These are phyloP conservation scores for Caloboletus inedulis DNA, from an alignment of 1,284 basidiomycete genomes.

Conservation along the genomic window DNA sequence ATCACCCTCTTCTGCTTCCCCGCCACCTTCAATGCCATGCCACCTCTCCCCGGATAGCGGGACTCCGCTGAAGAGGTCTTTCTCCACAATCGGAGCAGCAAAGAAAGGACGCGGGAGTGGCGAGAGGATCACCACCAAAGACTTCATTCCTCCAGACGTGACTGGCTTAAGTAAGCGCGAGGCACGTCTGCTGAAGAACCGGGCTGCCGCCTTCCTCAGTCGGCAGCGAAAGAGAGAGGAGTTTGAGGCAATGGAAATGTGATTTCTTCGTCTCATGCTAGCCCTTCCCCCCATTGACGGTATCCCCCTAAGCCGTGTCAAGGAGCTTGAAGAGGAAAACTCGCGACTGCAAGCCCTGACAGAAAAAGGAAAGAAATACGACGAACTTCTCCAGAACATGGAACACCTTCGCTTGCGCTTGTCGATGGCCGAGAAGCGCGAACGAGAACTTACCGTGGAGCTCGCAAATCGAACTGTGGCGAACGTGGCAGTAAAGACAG, in stretches of 20 bases:
- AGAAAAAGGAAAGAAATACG: conserved; percentile 35
- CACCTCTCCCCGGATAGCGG: conserved; percentile 28
- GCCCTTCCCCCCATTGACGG: conserved; percentile 12
- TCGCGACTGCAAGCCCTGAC: conserved; percentile 59
- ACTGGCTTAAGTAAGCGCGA: conserved; percentile 85
- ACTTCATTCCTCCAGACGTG: conserved; percentile 86
- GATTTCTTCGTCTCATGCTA: conserved; percentile 31
- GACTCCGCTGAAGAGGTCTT: conserved; percentile 42
- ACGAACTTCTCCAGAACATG: conserved; percentile 53
- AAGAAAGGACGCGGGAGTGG: conserved; percentile 60
- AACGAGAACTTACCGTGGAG: conserved; percentile 59
- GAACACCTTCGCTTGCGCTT: conserved; percentile 64
- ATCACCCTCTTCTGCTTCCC: conserved; percentile 36
- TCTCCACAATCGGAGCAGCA: conserved; percentile 39
- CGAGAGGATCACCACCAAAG: conserved; percentile 71
- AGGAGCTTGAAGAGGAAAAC: conserved; percentile 75
- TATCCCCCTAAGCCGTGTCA: conserved; percentile 32
- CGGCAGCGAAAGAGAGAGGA: conserved; percentile 90
- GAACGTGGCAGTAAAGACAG: conserved; percentile 49
- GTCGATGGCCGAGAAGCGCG: conserved; percentile 61
- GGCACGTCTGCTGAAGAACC: conserved; percentile 87
- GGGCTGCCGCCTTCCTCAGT: conserved; percentile 86
- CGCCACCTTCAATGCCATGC: conserved; percentile 35
- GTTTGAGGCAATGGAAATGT: conserved; percentile 88
- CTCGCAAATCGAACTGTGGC: conserved; percentile 43